These are phyloP conservation scores for Hanseniaspora clermontiae DNA, from an alignment of 805 yeast species.

Conservation along the genomic window DNA sequence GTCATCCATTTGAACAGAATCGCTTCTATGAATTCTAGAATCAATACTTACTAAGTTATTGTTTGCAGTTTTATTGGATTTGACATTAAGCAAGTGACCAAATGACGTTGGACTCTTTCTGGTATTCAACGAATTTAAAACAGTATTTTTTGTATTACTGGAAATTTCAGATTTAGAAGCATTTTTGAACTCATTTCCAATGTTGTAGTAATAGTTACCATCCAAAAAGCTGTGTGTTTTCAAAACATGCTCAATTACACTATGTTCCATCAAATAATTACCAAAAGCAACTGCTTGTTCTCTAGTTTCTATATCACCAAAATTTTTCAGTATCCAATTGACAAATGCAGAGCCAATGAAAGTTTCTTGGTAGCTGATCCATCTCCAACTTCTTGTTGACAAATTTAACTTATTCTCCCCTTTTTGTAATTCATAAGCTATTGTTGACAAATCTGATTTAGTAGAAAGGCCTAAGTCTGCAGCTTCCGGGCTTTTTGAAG, in stretches of 20 bases:
- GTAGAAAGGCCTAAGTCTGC: constrained; percentile 31
- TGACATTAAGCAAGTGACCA: constrained; percentile 3
- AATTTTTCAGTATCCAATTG: constrained; percentile 67
- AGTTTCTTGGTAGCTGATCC: constrained; percentile 62
- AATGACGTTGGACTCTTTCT: constrained; percentile 8
- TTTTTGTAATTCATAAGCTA: constrained; percentile 53
- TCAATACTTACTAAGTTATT: neutral
- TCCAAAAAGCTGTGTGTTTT: constrained; percentile 72
- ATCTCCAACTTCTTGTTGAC: constrained; percentile 82
- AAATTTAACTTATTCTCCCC: constrained; percentile 51
- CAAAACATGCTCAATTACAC: constrained; percentile 70
- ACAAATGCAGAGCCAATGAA: constrained; percentile 80
- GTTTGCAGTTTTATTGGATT: neutral
- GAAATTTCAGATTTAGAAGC: neutral
- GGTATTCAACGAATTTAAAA: neutral
- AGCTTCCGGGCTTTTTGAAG: neutral
- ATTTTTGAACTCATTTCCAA: constrained; percentile 42
- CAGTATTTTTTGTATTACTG: neutral
- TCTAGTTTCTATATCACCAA: constrained; percentile 64
- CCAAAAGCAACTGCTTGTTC: constrained; percentile 80
- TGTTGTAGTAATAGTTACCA: constrained; percentile 82
- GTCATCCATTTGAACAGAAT: constrained; percentile 8
- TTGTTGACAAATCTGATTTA: constrained; percentile 36
- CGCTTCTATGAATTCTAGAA: neutral
- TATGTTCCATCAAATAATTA: constrained; percentile 57